These are phyloP conservation scores for Phytophthora kernoviae DNA, from an alignment of 352 stramenopile genomes.

Conservation along the genomic window DNA sequence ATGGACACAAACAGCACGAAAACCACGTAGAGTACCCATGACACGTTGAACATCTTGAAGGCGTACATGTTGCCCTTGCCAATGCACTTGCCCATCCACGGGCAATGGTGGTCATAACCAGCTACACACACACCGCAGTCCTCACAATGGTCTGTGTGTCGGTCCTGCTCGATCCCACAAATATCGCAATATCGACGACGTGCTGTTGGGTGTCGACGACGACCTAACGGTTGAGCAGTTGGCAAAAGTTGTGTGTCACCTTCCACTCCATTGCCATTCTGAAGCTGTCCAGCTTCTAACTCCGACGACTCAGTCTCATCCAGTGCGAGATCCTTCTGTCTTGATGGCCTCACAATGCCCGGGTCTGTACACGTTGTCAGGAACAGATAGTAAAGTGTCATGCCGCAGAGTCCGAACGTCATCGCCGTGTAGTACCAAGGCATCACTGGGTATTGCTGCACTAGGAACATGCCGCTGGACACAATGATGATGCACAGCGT, in stretches of 20 bases:
- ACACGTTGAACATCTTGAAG: conserved; percentile 91
- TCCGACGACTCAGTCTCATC: conserved; percentile 26
- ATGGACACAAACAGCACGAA: conserved; percentile 77
- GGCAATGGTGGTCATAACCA: conserved; percentile 91
- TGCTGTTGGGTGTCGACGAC: conserved; percentile 10
- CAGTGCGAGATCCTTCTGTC: conserved; percentile 22
- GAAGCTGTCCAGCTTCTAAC: conserved; percentile 22
- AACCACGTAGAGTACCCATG: conserved; percentile 83
- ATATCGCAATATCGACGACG: conserved; percentile 69
- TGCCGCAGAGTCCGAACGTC: conserved; percentile 55
- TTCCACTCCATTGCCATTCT: conserved; percentile 7
- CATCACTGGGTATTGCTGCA: conserved; percentile 53
- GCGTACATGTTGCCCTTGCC: conserved; percentile 89
- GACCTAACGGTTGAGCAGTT: conserved; percentile 1
- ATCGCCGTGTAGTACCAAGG: conserved; percentile 62
- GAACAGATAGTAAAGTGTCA: conserved; percentile 77
- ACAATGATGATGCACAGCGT: conserved; percentile 68
- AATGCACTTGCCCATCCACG: conserved; percentile 95
- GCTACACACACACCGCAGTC: conserved; percentile 94
- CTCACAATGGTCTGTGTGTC: conserved; percentile 89
- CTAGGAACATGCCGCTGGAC: conserved; percentile 64
- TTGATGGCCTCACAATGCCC: conserved; percentile 54
- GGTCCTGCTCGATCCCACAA: conserved; percentile 61
- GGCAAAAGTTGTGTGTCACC: conserved; percentile 2
- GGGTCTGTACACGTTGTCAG: conserved; percentile 76